Percentiles rank a stretch among this genome's conserved stretches.
These are phyloP conservation scores for Crucibulum cyathiforme DNA, from an alignment of 1,284 basidiomycete genomes.

Conservation along the genomic window DNA sequence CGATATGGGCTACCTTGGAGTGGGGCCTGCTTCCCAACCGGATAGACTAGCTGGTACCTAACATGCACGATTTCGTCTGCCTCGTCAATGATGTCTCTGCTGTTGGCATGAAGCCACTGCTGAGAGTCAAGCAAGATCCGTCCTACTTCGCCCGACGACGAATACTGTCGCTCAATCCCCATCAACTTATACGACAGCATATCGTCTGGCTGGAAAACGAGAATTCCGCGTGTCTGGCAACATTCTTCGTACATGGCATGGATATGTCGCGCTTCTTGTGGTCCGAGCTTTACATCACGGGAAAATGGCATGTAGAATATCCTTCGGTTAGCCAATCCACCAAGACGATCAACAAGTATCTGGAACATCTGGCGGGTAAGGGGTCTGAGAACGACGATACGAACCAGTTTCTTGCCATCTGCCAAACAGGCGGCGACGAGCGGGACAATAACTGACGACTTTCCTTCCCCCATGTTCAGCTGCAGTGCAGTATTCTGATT, in stretches of 20 bases:
- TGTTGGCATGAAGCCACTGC: constrained; percentile 39
- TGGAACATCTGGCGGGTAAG: constrained; percentile 49
- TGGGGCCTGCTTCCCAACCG: constrained; percentile 45
- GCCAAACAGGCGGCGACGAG: constrained; percentile 47
- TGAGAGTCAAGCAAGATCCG: constrained; percentile 25
- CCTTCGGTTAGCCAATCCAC: constrained; percentile 50
- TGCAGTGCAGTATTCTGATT: constrained; percentile 48
- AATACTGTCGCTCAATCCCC: constrained; percentile 38
- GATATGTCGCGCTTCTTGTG: constrained; percentile 21
- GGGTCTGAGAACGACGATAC: constrained; percentile 55
- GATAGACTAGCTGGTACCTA: constrained; percentile 57
- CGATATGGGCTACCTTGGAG: constrained; percentile 53
- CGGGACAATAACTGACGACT: constrained; percentile 60
- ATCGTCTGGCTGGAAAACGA: constrained; percentile 60
- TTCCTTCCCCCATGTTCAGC: constrained; percentile 68
- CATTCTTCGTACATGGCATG: constrained; percentile 44
- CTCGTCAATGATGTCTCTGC: constrained; percentile 57
- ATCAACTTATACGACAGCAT: constrained; percentile 56
- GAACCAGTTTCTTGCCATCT: constrained; percentile 46
- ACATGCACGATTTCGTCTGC: constrained; percentile 59
- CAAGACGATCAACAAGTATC: constrained; percentile 48
- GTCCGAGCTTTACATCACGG: constrained; percentile 37
- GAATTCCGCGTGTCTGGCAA: constrained; percentile 43
- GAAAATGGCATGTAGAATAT: constrained; percentile 58
- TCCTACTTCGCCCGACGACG: constrained; percentile 6